These are phyloP conservation scores for Suillus tomentosus DNA, from an alignment of 768 basidiomycete species.

Conservation along the genomic window DNA sequence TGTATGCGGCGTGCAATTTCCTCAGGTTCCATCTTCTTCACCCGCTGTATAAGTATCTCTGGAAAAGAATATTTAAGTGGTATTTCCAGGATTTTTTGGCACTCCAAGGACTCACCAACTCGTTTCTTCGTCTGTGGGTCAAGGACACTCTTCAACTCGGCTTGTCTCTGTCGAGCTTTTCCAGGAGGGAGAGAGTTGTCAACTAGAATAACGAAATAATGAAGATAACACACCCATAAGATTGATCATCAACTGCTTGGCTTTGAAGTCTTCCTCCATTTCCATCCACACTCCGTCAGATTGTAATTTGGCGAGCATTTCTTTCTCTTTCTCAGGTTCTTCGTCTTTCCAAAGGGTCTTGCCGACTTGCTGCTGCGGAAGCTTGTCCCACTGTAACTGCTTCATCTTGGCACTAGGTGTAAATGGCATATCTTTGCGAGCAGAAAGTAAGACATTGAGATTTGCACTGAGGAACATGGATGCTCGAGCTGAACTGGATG, in stretches of 20 bases:
- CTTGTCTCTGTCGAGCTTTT: constrained; percentile 77
- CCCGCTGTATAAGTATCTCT: constrained; percentile 94
- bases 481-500: constrained; percentile 52
- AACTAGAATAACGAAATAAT: neutral
- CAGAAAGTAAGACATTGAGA: constrained; percentile 54
- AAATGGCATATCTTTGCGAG: constrained; percentile 83
- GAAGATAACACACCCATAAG: constrained; percentile 64
- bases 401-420: constrained; percentile 94
- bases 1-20: constrained; percentile 83
- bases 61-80: constrained; percentile 6
- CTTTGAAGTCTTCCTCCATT: constrained; percentile 98
- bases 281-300: constrained; percentile 88
- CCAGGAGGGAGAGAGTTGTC: neutral
- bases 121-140: constrained; percentile 91
- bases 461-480: constrained; percentile 63
- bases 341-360: constrained; percentile 88
- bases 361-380: constrained; percentile 83
- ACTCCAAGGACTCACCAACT: constrained; percentile 64
- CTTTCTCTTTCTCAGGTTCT: constrained; percentile 61
- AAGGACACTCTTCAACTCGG: constrained; percentile 89
- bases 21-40: constrained; percentile 82
- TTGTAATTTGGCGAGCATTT: constrained; percentile 82
- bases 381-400: constrained; percentile 97
- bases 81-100: neutral
- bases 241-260: constrained; percentile 91